phyloP scores from a whole-genome alignment of 805 yeast species.

The Candida tallmaniae region DNA sequence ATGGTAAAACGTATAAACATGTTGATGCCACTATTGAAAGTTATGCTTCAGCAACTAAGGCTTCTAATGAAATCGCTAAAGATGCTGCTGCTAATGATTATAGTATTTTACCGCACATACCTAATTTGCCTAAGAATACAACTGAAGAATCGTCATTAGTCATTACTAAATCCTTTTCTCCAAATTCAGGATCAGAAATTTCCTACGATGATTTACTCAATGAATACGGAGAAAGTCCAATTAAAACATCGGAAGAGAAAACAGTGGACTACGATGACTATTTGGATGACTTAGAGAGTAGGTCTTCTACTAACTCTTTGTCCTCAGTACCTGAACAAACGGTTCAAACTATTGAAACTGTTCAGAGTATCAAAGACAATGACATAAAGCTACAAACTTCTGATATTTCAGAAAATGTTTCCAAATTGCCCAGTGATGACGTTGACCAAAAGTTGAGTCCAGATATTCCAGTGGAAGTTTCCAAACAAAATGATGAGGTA shows the following conservation, averaged over 20 bases:
- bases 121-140: too few species aligned
- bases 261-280: constrained; percentile 2
- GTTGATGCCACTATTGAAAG: too few species aligned
- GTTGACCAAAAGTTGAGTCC: background rate
- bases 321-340: constrained; percentile 12
- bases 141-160: constrained; percentile 5
- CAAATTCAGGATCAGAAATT: constrained; percentile 9
- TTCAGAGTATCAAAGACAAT: constrained; percentile 6
- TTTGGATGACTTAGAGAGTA: background rate
- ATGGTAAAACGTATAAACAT: too few species aligned
- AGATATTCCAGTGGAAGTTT: background rate
- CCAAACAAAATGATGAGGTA: background rate
- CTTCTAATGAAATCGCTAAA: too few species aligned
- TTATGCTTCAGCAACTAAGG: too few species aligned
- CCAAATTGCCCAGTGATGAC: constrained; percentile 1
- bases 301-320: constrained; percentile 6
- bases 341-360: constrained; percentile 8
- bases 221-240: constrained; percentile 12
- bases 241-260: background rate
- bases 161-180: constrained; percentile 8
- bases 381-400: constrained; percentile 4
- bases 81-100: too few species aligned
- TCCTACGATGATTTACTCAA: constrained; percentile 13
- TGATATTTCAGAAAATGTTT: constrained; percentile 4
- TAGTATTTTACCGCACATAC: too few species aligned